Conservation (phyloP, 345 rosid genomes). For the Hypericum perforatum region DNA sequence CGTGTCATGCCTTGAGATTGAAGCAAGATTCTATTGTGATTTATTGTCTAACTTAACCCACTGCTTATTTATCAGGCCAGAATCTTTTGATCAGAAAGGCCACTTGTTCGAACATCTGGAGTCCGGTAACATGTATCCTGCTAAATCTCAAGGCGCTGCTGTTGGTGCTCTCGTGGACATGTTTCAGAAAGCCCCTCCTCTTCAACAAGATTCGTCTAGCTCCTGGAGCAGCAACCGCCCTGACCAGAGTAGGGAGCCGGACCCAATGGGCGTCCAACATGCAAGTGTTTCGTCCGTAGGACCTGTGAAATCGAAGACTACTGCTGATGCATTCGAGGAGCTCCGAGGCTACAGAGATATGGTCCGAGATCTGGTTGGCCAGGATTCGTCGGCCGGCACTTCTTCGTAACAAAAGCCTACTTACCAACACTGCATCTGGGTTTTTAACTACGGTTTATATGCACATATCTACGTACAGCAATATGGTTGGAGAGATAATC, state of each 20-base stretch:
- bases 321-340: slow-evolving; percentile 86
- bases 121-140: slow-evolving; percentile 36
- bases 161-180: slow-evolving; percentile 76
- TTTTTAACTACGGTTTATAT: slow-evolving; percentile 8
- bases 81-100: slow-evolving; percentile 49
- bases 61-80: slow-evolving; percentile 32
- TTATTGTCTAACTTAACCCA: neutral
- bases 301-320: slow-evolving; percentile 44
- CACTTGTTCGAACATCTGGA: slow-evolving; percentile 32
- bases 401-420: slow-evolving; percentile 14
- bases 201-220: slow-evolving; percentile 42
- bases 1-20: no score
- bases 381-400: slow-evolving; percentile 17
- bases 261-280: slow-evolving; percentile 19
- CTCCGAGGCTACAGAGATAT: slow-evolving; percentile 56
- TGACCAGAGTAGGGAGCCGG: slow-evolving; percentile 16
- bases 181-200: slow-evolving; percentile 88
- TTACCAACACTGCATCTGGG: slow-evolving; percentile 11
- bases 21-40: no score
- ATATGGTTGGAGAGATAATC: slow-evolving; percentile 14
- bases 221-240: slow-evolving; percentile 18
- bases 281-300: slow-evolving; percentile 40
- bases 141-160: slow-evolving; percentile 71
- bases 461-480: slow-evolving; percentile 20
- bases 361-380: slow-evolving; percentile 43